phyloP scores from a whole-genome alignment of 768 basidiomycete genomes.

The Rhizopogon vulgaris region DNA sequence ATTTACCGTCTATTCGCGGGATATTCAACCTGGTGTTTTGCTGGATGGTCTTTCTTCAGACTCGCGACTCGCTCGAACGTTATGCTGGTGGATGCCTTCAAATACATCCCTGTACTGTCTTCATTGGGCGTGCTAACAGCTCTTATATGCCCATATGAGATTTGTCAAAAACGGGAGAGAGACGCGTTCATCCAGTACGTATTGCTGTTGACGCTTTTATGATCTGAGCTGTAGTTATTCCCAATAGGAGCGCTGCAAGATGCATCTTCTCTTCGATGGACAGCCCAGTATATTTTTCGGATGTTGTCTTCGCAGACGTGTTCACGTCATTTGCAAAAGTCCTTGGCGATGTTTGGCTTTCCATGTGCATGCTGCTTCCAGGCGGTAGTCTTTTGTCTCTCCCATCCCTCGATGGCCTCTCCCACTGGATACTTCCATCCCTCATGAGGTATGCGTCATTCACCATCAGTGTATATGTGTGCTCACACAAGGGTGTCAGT shows the following conservation, averaged over 20 bases:
- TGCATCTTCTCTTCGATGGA: slow-evolving; percentile 63
- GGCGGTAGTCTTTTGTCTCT: slow-evolving; percentile 68
- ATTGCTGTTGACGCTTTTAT: background rate
- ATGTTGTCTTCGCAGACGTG: slow-evolving; percentile 92
- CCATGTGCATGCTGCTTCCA: slow-evolving; percentile 78
- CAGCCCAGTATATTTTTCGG: slow-evolving; percentile 75
- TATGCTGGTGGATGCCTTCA: slow-evolving; percentile 63
- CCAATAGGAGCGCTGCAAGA: slow-evolving; percentile 58
- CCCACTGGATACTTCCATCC: slow-evolving; percentile 71
- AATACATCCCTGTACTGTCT: slow-evolving; percentile 69
- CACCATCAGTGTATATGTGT: background rate
- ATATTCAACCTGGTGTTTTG: slow-evolving; percentile 56
- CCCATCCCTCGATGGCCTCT: slow-evolving; percentile 56
- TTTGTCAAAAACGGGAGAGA: slow-evolving; percentile 65
- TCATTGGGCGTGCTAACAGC: slow-evolving; percentile 49
- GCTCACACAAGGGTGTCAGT: slow-evolving; percentile 28
- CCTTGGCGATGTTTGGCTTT: slow-evolving; percentile 90
- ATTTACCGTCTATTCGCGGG: slow-evolving; percentile 61
- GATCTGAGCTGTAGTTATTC: background rate
- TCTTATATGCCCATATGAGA: slow-evolving; percentile 62
- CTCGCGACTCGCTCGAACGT: slow-evolving; percentile 51
- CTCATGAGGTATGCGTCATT: slow-evolving; percentile 71
- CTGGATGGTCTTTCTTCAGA: slow-evolving; percentile 67
- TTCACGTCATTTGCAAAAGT: slow-evolving; percentile 97
- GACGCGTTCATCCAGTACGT: slow-evolving; percentile 69